These are phyloP conservation scores for Canna indica DNA, from an alignment of 176 grass and related monocot genomes.

Conservation along the genomic window DNA sequence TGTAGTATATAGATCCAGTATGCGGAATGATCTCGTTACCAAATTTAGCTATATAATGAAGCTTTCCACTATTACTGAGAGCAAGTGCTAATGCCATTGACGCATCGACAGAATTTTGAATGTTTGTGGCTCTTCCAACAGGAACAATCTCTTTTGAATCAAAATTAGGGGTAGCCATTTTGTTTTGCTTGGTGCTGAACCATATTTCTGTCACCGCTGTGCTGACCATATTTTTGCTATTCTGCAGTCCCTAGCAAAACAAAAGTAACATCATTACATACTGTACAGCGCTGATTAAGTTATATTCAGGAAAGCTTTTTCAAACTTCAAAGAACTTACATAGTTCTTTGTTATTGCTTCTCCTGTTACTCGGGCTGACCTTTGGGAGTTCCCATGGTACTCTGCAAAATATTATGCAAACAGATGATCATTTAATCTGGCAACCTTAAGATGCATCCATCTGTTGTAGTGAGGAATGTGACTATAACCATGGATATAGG, in stretches of 20 bases:
- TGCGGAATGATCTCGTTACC: constrained; percentile 34
- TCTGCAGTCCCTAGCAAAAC: constrained; percentile 9
- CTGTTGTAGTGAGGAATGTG: neutral
- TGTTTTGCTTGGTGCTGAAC: constrained; percentile 28
- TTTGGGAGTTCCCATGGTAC: neutral
- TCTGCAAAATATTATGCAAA: neutral
- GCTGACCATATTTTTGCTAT: constrained; percentile 18
- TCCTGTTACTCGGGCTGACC: constrained; percentile 3
- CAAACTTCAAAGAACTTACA: constrained; percentile 14
- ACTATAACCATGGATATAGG: neutral
- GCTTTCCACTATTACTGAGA: constrained; percentile 71
- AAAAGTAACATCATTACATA: constrained; percentile 2
- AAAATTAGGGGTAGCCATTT: constrained; percentile 1
- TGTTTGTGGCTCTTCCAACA: constrained; percentile 26
- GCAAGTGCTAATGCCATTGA: constrained; percentile 85
- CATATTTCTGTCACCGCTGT: constrained; percentile 13
- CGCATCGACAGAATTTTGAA: constrained; percentile 31
- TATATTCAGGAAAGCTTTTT: constrained; percentile 14
- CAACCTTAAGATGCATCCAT: neutral
- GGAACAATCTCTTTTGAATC: constrained; percentile 54
- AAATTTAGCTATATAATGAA: constrained; percentile 58
- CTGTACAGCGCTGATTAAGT: neutral
- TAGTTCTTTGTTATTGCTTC: constrained; percentile 28
- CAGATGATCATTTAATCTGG: neutral
- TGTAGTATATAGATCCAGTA: constrained; percentile 35